Evolutionary conservation across 331 rosid genomes (phyloP), one percentile per base, ranked within the genome.

Genomic region (Stylosanthes scabra): DNA sequence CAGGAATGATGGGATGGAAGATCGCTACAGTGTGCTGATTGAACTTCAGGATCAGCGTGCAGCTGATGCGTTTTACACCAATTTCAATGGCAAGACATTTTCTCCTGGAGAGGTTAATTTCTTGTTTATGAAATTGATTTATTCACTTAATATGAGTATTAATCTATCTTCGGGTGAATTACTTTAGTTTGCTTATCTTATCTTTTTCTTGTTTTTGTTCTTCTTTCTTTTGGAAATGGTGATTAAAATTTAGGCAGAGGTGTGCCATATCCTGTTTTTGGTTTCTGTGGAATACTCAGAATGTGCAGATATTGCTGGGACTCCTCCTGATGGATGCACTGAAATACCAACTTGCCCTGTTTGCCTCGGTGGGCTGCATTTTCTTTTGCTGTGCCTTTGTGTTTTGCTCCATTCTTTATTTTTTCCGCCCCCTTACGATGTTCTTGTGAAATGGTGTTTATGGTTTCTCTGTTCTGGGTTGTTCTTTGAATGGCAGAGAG

Each of bases 281-380:
- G 79, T 27, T 45, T 83, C 93, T 6, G 97, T 91, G 77, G 93
- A 91, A 73, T 93, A 89, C 82, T 88, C 96, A 0, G 93, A 89
- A 57, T 86, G 77, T 27, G 94, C 88, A 16, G 89, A 89, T 72
- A 72, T 89, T 65, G 91, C 97, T 12, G 88, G 89, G 66, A 83
- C 91, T 15, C 93, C 98, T 69, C 95, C 96, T 6, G 81, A 70
- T 0, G 92, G 85, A 61, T 91, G 86, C 77, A 82, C 89, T 0
- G 97, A 91, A 82, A 84, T 95, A 69, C 99, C 99, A 54, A 88
- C 97, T 75, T 95, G 99, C 69, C 96, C 97, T 0, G 93, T 95
- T 82, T 95, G 99, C 78, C 97, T 91, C 16, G 99, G 99, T 91
- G 82, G 77, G 97, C 77, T 63, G 2, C 80, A 29, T 56, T 40